Conservation (phyloP, 257 asterid species). For the Schizonepeta tenuifolia region DNA sequence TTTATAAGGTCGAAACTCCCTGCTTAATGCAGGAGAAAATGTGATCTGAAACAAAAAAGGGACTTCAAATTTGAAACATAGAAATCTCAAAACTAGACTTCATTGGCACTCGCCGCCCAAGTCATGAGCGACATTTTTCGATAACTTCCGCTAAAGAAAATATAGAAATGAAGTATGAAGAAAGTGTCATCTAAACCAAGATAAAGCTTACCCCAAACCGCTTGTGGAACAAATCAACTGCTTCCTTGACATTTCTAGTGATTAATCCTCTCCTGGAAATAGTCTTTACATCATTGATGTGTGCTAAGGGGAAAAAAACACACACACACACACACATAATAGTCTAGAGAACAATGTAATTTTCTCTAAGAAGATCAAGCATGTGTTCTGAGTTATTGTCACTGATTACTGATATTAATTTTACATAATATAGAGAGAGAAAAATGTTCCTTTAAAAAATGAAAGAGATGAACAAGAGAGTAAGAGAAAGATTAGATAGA, state of each 20-base stretch:
- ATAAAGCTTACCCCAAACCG: constrained; percentile 84
- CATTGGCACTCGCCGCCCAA: constrained; percentile 9
- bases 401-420: neutral
- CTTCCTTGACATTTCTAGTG: constrained; percentile 82
- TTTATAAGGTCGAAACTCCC: constrained; percentile 91
- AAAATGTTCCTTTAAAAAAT: neutral
- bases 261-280: constrained; percentile 88
- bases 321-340: neutral
- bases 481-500: neutral
- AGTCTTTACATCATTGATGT: neutral
- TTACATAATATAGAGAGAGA: neutral
- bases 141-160: neutral
- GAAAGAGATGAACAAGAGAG: neutral
- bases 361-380: neutral
- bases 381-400: neutral
- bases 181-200: constrained; percentile 2
- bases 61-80: constrained; percentile 10
- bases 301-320: neutral
- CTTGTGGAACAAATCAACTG: constrained; percentile 83
- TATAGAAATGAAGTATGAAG: neutral
- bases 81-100: neutral
- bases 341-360: constrained; percentile 7
- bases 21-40: constrained; percentile 89
- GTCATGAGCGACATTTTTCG: neutral
- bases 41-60: constrained; percentile 51